phyloP scores from a whole-genome alignment of 495 filamentous ascomycete genomes.

The Aspergillus leporis region DNA sequence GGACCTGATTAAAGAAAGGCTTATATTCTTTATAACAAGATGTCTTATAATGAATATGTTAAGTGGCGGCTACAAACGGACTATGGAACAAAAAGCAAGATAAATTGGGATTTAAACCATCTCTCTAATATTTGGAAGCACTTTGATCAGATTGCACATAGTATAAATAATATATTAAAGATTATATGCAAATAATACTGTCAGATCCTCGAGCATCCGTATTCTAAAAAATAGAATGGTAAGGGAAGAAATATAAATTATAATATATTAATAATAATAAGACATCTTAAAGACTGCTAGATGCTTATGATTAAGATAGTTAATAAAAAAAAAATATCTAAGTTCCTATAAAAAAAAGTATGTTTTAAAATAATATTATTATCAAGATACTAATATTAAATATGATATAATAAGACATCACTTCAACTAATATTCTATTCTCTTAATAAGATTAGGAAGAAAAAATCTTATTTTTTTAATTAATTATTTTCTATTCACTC shows the following conservation, averaged over 20 bases:
- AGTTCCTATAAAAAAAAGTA: constrained; percentile 6
- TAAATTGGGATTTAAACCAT: constrained; percentile 4
- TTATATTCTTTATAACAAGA: constrained; percentile 12
- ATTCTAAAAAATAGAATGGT: constrained; percentile 2
- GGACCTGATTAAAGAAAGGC: constrained; percentile 7
- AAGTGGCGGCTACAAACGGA: no score
- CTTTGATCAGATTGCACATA: constrained; percentile 8
- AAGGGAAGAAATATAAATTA: constrained; percentile 7
- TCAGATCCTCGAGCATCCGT: constrained; percentile 8
- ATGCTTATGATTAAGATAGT: constrained; percentile 30
- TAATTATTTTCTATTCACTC: constrained; percentile 1
- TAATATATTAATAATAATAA: constrained; percentile 14
- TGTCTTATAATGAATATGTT: constrained; percentile 11
- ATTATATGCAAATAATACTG: constrained; percentile 10
- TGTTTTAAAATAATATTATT: constrained; percentile 7
- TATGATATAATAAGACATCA: no score
- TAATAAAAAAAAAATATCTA: constrained; percentile 20
- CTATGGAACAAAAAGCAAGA: no score
- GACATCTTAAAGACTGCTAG: constrained; percentile 7
- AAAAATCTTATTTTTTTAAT: constrained; percentile 2
- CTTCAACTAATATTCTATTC: no score
- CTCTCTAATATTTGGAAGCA: constrained; percentile 6
- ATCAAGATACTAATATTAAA: no score
- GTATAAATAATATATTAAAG: constrained; percentile 7
- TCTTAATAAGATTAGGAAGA: no score